These are phyloP conservation scores for Metarhizium guizhouense DNA, from an alignment of 2,329 filamentous ascomycete genomes.

Conservation along the genomic window DNA sequence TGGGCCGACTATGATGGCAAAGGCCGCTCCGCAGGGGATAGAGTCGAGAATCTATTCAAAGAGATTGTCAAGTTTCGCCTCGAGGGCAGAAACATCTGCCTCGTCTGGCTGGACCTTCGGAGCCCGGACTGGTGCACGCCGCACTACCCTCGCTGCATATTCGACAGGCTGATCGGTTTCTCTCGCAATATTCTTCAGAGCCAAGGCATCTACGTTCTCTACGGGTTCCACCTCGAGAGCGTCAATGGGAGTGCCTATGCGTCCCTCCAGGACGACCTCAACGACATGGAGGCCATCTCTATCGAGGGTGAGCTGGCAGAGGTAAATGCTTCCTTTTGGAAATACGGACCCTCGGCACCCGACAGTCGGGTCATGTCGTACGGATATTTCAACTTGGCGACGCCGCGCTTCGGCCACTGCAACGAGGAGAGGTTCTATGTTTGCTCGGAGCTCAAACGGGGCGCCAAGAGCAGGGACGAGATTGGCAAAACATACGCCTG, in stretches of 20 bases:
- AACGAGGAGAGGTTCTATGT: not conserved
- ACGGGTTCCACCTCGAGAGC: constrained; percentile 5
- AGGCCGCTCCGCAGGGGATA: too few species aligned
- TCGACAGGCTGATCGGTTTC: not conserved
- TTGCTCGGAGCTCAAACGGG: constrained; percentile 3
- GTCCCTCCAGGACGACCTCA: constrained; percentile 1
- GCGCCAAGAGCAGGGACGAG: not conserved
- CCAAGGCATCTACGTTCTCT: constrained; percentile 2
- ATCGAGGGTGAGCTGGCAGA: too few species aligned
- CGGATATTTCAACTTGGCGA: not conserved
- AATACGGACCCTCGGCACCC: not conserved
- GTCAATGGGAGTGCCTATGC: not conserved
- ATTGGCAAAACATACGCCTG: not conserved
- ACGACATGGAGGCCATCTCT: constrained; percentile 1
- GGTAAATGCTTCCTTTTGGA: too few species aligned
- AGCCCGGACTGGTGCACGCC: constrained; percentile 3
- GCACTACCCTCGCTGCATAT: not conserved
- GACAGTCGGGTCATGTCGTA: constrained; percentile 4
- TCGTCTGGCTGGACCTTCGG: constrained; percentile 9
- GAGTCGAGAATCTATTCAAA: too few species aligned
- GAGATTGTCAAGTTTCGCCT: not conserved
- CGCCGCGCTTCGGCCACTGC: constrained; percentile 5
- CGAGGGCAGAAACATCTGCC: constrained; percentile 2
- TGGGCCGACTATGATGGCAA: too few species aligned
- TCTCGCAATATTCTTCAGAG: not conserved